Percentiles rank a stretch among this genome's conserved stretches.
phyloP scores from a whole-genome alignment of 2,329 filamentous ascomycete species.

The Calonectria pseudoreteaudii region DNA sequence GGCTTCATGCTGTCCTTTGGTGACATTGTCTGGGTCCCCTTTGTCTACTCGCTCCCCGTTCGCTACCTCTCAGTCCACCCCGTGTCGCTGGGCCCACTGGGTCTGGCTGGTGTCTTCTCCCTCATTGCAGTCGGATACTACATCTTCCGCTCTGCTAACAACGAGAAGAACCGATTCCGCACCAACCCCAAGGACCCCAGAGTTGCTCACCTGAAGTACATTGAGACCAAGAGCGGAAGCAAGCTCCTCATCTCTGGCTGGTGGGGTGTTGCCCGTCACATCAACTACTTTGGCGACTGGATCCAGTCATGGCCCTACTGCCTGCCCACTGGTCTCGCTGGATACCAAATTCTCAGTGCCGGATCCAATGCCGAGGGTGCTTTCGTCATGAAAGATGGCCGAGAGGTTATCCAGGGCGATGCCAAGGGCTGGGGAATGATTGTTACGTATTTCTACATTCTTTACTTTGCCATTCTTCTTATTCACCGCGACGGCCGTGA shows the following conservation, averaged over 20 bases:
- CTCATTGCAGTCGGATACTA: slow-evolving; percentile 82
- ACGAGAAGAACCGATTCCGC: slow-evolving; percentile 94
- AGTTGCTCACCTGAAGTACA: slow-evolving; percentile 84
- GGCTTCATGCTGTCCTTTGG: slow-evolving; percentile 96
- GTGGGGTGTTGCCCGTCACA: slow-evolving; percentile 93
- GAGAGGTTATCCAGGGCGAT: slow-evolving; percentile 76
- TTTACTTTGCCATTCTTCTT: slow-evolving; percentile 90
- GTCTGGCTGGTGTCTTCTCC: slow-evolving; percentile 72
- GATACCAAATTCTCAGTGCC: slow-evolving; percentile 77
- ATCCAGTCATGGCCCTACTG: slow-evolving; percentile 92
- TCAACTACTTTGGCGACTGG: slow-evolving; percentile 98
- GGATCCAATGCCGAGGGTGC: slow-evolving; percentile 64
- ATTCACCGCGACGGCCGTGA: slow-evolving; percentile 89
- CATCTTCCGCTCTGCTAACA: slow-evolving; percentile 95
- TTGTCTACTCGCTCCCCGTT: slow-evolving; percentile 86
- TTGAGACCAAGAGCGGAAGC: slow-evolving; percentile 85
- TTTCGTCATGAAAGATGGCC: slow-evolving; percentile 68
- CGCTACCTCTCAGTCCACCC: slow-evolving; percentile 89
- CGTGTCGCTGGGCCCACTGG: slow-evolving; percentile 77
- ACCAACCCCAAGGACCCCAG: slow-evolving; percentile 85
- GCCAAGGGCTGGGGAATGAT: slow-evolving; percentile 86
- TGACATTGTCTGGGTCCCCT: slow-evolving; percentile 93
- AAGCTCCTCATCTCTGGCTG: slow-evolving; percentile 87
- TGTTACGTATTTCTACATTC: slow-evolving; percentile 93
- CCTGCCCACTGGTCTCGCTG: slow-evolving; percentile 85